Percentiles rank a stretch among this genome's conserved stretches.
These are phyloP conservation scores for Cryptococcus sp. DNA, from an alignment of 1,284 basidiomycete genomes.

Conservation along the genomic window DNA sequence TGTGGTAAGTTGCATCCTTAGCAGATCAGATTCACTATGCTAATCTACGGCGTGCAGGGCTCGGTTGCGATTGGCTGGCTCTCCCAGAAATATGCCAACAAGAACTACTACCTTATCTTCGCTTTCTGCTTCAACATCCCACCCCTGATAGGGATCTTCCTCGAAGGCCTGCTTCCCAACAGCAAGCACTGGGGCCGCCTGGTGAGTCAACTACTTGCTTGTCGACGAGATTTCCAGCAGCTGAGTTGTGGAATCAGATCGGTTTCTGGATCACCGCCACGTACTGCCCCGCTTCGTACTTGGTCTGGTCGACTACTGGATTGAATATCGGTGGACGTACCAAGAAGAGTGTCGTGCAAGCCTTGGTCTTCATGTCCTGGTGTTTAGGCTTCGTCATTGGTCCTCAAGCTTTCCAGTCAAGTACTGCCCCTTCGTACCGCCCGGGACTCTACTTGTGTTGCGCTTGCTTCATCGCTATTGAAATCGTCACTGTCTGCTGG, in stretches of 20 bases:
- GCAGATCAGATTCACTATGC: background rate
- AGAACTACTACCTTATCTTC: constrained; percentile 7
- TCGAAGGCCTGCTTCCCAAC: constrained; percentile 17
- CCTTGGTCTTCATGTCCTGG: constrained; percentile 18
- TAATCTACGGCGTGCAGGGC: constrained; percentile 2
- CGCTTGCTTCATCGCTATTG: constrained; percentile 16
- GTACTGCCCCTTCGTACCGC: constrained; percentile 8
- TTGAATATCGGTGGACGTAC: constrained; percentile 27
- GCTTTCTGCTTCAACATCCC: constrained; percentile 9
- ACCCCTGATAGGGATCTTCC: constrained; percentile 15
- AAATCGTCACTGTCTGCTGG: constrained; percentile 12
- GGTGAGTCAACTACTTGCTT: background rate
- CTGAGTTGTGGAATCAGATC: constrained; percentile 1
- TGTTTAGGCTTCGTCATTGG: constrained; percentile 15
- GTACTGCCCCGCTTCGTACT: constrained; percentile 6
- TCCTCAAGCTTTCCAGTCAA: constrained; percentile 13
- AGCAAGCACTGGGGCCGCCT: constrained; percentile 15
- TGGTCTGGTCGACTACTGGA: constrained; percentile 14
- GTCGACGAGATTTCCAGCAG: no score
- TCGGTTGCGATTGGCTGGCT: constrained; percentile 3
- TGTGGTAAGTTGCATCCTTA: constrained; percentile 7
- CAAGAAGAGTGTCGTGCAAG: constrained; percentile 24
- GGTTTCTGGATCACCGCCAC: constrained; percentile 21
- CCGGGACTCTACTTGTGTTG: constrained; percentile 20
- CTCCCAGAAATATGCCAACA: constrained; percentile 8